Base-by-base conservation (phyloP, 805 yeast genomes). In the Candida montana region DNA sequence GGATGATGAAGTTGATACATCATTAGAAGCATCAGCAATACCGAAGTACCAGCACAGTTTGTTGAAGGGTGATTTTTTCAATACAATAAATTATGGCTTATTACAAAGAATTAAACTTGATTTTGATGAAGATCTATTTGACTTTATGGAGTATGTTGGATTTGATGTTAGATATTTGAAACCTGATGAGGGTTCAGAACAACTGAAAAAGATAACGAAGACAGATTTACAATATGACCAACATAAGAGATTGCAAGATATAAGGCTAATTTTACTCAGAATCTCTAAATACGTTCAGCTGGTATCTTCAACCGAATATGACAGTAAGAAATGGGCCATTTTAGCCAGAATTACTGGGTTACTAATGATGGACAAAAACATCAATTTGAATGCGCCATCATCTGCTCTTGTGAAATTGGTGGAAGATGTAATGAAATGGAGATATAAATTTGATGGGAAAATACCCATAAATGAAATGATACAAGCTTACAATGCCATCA, bases 281-380 rank as follows among this genome's bases (percentile, higher is more conserved):
- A 17, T 49, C 1, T 6, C 10, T 7, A 47, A 37, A 16, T 43
- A 42, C 8, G 16, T 43, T n/a, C 39, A 34, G 1, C 11, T 19
- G 11, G 5, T 37, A 7, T 17, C 30, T 1, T 17, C 28, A 3
- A 9, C 6, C 11, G 19, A 30, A 4, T 45, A 20, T 23, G 12
- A 29, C 1, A 10, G 6, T 3, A 18, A 21, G 1, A 35, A 24
- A 18, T 48, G 37, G 42, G 16, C 15, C 1, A 21, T 11, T 4
- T 24, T 48, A 2, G 27, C 48, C 9, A 28, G 37, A 17, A 16
- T 39, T 3, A 7, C 43, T 6, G 49, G 50, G 3, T 30, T 45
- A 2, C 16, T 41, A 11, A 41, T 48, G 23, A 41, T 48, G 15
- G 53, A 49, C 32, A 35, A 36, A n/a, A 39, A 38, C 16, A 34